phyloP scores from a whole-genome alignment of 2,329 filamentous ascomycete genomes.

The Neophaeococcomyces mojaviensis region DNA sequence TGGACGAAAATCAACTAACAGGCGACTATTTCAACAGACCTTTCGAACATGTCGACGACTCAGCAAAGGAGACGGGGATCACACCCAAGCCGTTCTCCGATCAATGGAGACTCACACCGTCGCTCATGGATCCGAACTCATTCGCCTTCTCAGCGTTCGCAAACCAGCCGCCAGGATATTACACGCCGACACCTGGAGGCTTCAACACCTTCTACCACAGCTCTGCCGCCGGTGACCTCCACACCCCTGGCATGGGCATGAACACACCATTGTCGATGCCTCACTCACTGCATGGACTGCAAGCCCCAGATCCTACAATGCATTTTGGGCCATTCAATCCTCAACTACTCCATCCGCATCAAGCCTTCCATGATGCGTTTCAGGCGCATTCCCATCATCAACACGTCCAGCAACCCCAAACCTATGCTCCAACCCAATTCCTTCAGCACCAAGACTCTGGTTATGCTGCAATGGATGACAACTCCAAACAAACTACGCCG shows the following conservation, averaged over 20 bases:
- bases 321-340: conserved; percentile 62
- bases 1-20: conserved; percentile 7
- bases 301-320: conserved; percentile 51
- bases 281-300: conserved; percentile 55
- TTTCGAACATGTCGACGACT: conserved; percentile 37
- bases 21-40: conserved; percentile 27
- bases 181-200: conserved; percentile 77
- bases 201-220: conserved; percentile 69
- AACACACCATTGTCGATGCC: conserved; percentile 76
- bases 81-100: conserved; percentile 75
- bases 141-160: conserved; percentile 73
- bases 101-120: conserved; percentile 80
- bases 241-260: conserved; percentile 69
- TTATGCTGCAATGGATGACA: conserved; percentile 70
- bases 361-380: conserved; percentile 13
- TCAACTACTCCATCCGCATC: conserved; percentile 32
- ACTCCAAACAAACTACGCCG: conserved; percentile 45
- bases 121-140: conserved; percentile 76
- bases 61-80: conserved; percentile 69
- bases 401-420: conserved; percentile 47
- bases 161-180: conserved; percentile 74
- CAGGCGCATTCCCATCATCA: conserved; percentile 10
- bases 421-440: conserved; percentile 53
- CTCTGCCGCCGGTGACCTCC: conserved; percentile 74
- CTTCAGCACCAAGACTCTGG: conserved; percentile 66